Evolutionary conservation across 2,329 filamentous ascomycete genomes (phyloP).

Genomic region (Botrytis sinoallii): DNA sequence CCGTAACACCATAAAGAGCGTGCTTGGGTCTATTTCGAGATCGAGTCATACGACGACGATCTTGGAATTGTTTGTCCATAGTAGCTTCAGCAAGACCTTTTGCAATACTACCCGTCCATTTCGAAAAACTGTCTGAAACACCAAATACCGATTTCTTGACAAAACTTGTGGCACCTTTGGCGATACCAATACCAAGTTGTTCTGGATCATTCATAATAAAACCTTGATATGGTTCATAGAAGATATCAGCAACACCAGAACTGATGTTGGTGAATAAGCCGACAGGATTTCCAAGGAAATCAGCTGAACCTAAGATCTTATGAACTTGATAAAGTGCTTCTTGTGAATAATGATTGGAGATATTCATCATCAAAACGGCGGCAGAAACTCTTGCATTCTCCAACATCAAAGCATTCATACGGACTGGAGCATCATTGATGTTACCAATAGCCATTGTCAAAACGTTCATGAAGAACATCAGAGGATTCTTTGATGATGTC

Average conservation of each 20-base stretch:
- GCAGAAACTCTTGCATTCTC: slow-evolving; percentile 94
- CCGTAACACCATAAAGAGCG: slow-evolving; percentile 91
- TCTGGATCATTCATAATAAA: slow-evolving; percentile 90
- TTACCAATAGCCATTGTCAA: slow-evolving; percentile 99
- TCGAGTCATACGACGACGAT: slow-evolving; percentile 87
- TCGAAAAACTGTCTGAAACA: slow-evolving; percentile 94
- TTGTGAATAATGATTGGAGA: slow-evolving; percentile 94
- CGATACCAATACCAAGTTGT: slow-evolving; percentile 90
- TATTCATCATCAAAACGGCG: slow-evolving; percentile 76
- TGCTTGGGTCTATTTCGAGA: slow-evolving; percentile 95
- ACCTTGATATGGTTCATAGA: slow-evolving; percentile 98
- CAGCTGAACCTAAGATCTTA: slow-evolving; percentile 93
- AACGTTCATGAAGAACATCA: slow-evolving; percentile 99
- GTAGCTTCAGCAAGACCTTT: slow-evolving; percentile 95
- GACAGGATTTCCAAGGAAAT: slow-evolving; percentile 96
- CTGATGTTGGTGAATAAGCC: slow-evolving; percentile 98
- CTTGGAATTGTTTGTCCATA: slow-evolving; percentile 97
- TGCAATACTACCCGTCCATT: slow-evolving; percentile 94
- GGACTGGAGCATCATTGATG: slow-evolving; percentile 94
- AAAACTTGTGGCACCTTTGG: slow-evolving; percentile 93
- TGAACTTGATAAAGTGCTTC: slow-evolving; percentile 95
- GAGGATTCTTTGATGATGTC: slow-evolving; percentile 81
- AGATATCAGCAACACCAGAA: slow-evolving; percentile 95
- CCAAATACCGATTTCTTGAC: slow-evolving; percentile 99
- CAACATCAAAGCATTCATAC: slow-evolving; percentile 87